Conservation (phyloP, 108 stramenopile species). For the Cyclotella choctawhatcheeana region DNA sequence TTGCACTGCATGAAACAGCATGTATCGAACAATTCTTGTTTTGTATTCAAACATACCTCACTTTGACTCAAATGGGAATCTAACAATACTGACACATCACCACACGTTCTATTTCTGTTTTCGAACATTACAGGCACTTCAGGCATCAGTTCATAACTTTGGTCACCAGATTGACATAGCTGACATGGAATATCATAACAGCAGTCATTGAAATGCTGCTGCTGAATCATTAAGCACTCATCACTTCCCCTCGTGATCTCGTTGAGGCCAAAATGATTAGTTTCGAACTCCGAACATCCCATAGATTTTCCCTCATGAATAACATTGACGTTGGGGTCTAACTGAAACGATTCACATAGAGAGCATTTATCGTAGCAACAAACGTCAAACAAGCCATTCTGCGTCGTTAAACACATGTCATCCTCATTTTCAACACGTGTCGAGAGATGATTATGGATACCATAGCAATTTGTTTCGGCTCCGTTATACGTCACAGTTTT, state of each 20-base stretch:
- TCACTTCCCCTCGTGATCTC: constrained; percentile 48
- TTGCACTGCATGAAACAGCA: constrained; percentile 52
- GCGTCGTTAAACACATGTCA: constrained; percentile 31
- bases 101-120: constrained; percentile 41
- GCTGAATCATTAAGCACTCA: constrained; percentile 35
- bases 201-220: constrained; percentile 43
- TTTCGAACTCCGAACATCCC: constrained; percentile 47
- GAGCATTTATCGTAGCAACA: constrained; percentile 51
- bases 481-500: constrained; percentile 42
- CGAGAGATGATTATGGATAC: constrained; percentile 40
- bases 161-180: constrained; percentile 26
- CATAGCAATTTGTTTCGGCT: constrained; percentile 39
- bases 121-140: constrained; percentile 22
- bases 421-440: constrained; percentile 40
- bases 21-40: constrained; percentile 28
- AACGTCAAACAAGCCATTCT: constrained; percentile 38
- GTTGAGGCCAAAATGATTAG: constrained; percentile 32
- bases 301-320: constrained; percentile 28
- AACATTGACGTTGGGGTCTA: constrained; percentile 40
- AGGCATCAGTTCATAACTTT: constrained; percentile 35
- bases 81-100: constrained; percentile 39
- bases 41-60: constrained; percentile 33
- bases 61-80: constrained; percentile 42
- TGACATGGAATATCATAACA: constrained; percentile 50
- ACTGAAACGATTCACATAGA: constrained; percentile 43